Evolutionary conservation across 495 filamentous ascomycete species (phyloP).

Genomic region (Neurospora sp.): DNA sequence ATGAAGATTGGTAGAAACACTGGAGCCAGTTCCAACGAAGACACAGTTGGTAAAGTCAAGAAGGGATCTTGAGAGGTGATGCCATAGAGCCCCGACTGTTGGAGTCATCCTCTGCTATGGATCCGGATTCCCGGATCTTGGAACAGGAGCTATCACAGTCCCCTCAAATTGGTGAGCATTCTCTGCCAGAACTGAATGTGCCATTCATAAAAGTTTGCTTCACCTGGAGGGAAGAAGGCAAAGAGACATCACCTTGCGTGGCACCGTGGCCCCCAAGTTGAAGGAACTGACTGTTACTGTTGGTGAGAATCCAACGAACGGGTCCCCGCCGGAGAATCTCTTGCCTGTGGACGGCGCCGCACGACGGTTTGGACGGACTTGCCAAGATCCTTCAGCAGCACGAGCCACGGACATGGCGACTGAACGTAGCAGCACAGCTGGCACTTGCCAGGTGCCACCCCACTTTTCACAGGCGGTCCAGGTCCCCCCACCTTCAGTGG

Average conservation of each 20-base stretch:
- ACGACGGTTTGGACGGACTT: not conserved
- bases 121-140: not conserved
- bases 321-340: not conserved
- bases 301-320: not conserved
- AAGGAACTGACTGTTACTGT: not conserved
- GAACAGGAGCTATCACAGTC: not conserved
- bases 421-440: not conserved
- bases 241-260: not conserved
- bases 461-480: not conserved
- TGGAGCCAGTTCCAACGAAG: not conserved
- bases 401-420: not conserved
- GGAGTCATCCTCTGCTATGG: not conserved
- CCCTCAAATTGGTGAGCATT: not conserved
- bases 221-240: not conserved
- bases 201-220: not conserved
- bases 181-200: not conserved
- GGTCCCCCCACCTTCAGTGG: not conserved
- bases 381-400: not conserved
- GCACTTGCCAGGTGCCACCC: not conserved
- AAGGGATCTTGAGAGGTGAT: not conserved
- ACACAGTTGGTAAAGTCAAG: not conserved
- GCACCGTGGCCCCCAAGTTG: not conserved
- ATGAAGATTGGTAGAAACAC: not conserved
- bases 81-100: not conserved
- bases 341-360: not conserved